Evolutionary conservation across 345 rosid genomes (phyloP), one percentile per base, ranked within the genome.

Genomic region (Salix purpurea): DNA sequence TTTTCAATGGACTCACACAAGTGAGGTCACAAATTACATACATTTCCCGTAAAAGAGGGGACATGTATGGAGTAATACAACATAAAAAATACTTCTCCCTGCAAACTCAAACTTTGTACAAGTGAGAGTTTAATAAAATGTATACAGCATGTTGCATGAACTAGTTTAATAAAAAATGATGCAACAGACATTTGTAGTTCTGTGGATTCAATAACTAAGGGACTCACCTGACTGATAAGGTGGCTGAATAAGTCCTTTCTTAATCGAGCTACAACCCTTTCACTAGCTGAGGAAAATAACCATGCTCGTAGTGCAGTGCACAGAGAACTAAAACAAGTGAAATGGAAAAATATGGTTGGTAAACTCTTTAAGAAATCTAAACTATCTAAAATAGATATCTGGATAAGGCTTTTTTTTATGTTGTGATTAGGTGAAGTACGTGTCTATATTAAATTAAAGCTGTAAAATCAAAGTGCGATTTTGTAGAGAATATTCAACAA

Each of bases 301-400:
- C 89, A 86, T 68, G 89, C 79, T 58, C 87, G 89, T 67, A 86
- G 77, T 46, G 89, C 87, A 39, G 89, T 86, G 74, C 86, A 82
- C 37, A 86, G 71, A 78, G 89, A 78, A 39, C 89, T 86, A 78
- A 56, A 65, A 75, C 74, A 72, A 42, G 50, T 39, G 39, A 76
- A 32, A 39, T 46, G 61, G 5, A 44, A 40, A 24, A 23, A 4
- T 66, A 65, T 46, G 62, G n/a, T 32, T 32, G 30, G 9, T 14
- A 61, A 10, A 18, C n/a, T 14, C 39, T 28, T 73, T 30, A 74
- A 7, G 61, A 23, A 65, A 42, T 34, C 13, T 32, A 58, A 58
- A 58, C 37, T 4, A 32, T 37, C 10, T 21, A 70, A 30, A 24
- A 21, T 1, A 52, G 26, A 2, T 7, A 62, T 4, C 28, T 46